Conservation (phyloP, 139 green algal species). For the Ettlia oleoabundans region DNA sequence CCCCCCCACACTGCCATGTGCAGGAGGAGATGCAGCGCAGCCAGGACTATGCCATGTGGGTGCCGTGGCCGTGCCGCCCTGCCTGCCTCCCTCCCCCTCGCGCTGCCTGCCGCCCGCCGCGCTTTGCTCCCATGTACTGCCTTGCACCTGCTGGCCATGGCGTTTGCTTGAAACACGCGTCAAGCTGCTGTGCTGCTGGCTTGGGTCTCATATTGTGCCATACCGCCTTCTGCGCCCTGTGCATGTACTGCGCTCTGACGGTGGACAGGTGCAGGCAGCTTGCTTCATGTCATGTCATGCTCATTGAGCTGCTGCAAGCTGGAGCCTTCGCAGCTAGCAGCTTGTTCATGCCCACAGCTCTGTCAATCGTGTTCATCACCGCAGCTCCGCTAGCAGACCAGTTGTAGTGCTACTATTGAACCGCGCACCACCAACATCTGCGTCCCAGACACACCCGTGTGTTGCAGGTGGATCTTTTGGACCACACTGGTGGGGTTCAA, state of each 20-base stretch:
- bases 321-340: not conserved
- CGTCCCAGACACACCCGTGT: not conserved
- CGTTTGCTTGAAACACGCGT: too few relatives aligned
- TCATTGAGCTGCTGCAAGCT: not conserved
- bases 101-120: too few relatives aligned
- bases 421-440: not conserved
- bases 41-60: slow-evolving; percentile 40
- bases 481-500: slow-evolving; percentile 4
- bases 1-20: not conserved
- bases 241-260: too few relatives aligned
- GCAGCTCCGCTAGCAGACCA: not conserved
- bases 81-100: not conserved
- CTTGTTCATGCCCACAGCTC: not conserved
- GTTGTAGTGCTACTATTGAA: not conserved
- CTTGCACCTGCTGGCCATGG: too few relatives aligned
- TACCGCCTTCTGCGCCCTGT: too few relatives aligned
- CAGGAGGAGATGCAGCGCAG: slow-evolving; percentile 29
- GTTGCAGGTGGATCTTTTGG: too few relatives aligned
- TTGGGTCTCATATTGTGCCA: too few relatives aligned
- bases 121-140: too few relatives aligned
- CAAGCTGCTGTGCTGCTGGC: too few relatives aligned
- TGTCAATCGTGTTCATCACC: not conserved
- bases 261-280: too few relatives aligned
- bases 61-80: not conserved
- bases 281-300: not conserved